Base-by-base conservation (phyloP, 345 rosid genomes). In the Euphorbia tirucalli region DNA sequence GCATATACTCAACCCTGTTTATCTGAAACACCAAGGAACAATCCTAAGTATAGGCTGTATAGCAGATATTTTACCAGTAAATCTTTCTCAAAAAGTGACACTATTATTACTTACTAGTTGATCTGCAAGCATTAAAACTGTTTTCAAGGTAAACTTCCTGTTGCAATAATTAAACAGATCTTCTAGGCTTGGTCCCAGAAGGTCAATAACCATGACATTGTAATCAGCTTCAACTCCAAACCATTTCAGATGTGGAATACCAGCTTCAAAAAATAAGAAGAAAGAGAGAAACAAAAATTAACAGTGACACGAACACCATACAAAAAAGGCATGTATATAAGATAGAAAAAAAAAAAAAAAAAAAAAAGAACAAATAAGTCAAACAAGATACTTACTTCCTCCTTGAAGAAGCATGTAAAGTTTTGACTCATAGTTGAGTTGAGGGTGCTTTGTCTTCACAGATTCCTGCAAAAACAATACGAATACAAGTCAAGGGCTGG, bases 81-180 rank as follows among this genome's bases (percentile, higher is more conserved):
- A 14, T 19, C 18, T 39, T 50, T 62, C 54, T 46, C 50, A 74
- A 67, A 69, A 52, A 11, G 15, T 58, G 61, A 30, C 52, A 46
- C 1, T 7, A 16, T 46, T 13, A 46, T 50, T n/a, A 76, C 88
- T 81, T 56, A 91, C 97, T 52, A 87, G 71, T 72, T 91, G 97
- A 84, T 91, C 97, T 14, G 97, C 97, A 61, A 91, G 97, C 97
- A 91, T 91, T 74, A 91, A 72, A 35, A 91, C 97, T 25, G 97
- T 75, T 80, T 91, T 91, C 82, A 89, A 80, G 27, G 94, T 78
- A 52, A 91, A 83, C 74, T 80, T 87, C 79, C 94, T 81, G 56
- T 77, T 87, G 84, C 97, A 89, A 65, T 85, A 91, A 77, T 86
- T 89, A 84, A 91, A 91, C 73, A 91, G 70, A 74, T 91, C 94